Evolutionary conservation across 164 flowering plant species (phyloP), one percentile per base, ranked within the genome.

Genomic region (Akebia trifoliata): DNA sequence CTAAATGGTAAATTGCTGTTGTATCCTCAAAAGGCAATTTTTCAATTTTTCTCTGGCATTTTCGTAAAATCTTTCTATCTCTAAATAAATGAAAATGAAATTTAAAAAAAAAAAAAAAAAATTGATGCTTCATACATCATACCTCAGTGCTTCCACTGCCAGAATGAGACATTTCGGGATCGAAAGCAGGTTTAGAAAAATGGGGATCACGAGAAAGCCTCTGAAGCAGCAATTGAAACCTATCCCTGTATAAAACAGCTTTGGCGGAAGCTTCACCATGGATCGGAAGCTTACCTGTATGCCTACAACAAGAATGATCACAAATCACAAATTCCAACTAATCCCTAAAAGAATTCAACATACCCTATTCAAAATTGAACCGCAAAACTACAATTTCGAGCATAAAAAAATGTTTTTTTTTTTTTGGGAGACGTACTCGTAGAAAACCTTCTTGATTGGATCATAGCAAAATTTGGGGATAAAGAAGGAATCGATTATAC

Each of bases 181-280:
- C 87, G 74, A 93, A 93, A 30, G 87, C 87, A 45, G 95, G 95
- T 64, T 72, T 86, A 0, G 89, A 76, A 50, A 93, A 93, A 70
- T 86, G 82, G 12, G 74, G 76, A 64, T 87, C 81, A 15, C 97
- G 87, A 64, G 86, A 79, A 49, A 94, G 78, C 76, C 95, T 80
- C 77, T 90, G 99, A 32, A 62, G 71, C 72, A 94, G 63, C 76
- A 90, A 71, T 32, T 84, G 78, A 65, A 76, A 86, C 71, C 99
- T 87, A 68, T 94, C 91, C 64, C 85, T 78, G 57, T 94, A 94
- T 48, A 90, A 57, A 31, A 78, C 66, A 29, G 85, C 80, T 77
- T 94, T 94, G 22, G 96, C 77, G 35, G 84, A 74, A 20, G 96
- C 87, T 37, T 87, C 87, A 4, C 97, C 97, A 59, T 94, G 95